Evolutionary conservation across 2,329 filamentous ascomycete species (phyloP), one percentile per base, ranked within the genome.

Genomic region (Furcasterigmium furcatum): DNA sequence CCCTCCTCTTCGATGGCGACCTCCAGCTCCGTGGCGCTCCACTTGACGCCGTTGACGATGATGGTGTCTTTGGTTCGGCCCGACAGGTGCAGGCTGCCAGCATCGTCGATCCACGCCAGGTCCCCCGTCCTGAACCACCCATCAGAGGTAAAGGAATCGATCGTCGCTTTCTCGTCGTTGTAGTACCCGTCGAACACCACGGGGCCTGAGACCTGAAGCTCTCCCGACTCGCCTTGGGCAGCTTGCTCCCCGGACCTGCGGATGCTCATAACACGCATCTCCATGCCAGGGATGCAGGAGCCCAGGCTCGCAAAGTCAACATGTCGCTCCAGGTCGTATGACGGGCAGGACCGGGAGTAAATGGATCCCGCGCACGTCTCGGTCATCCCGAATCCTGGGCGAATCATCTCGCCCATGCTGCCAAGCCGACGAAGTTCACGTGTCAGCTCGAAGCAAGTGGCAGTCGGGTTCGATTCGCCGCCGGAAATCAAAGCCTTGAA

Each of bases 131-230:
- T 50, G 46, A 72, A 73, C 68, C 70, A 74, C 2, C 65, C 64
- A 50, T 72, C 66, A 0, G 73, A 63, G 1, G 76, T 81, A 43
- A 84, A 70, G 1, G 77, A 77, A 24, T 80, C 73, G 13, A 53
- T 57, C 0, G 83, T 87, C 2, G 79, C 81, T 38, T 73, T 64
- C 0, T 71, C 67, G 43, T 83, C 81, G 40, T 70, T 69, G 74
- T 79, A 85, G 56, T 88, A 87, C 3, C 76, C 74, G 46, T 77
- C 73, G 69, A 86, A 86, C 9, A 88, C 68, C 38, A 82, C 80
- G 1, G 74, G 73, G 2, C 73, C 80, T 4, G 71, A 70, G 1
- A 85, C 64, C 70, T 79, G 80, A 14, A 87, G 67, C 56, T 84
- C 74, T 2, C 84, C 82, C 6, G 68, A 58, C n/a, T 62, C 53